Percentiles rank a stretch among this genome's conserved stretches.
These are phyloP conservation scores for Barnettozyma siamensis DNA, from an alignment of 805 yeast genomes.

Conservation along the genomic window DNA sequence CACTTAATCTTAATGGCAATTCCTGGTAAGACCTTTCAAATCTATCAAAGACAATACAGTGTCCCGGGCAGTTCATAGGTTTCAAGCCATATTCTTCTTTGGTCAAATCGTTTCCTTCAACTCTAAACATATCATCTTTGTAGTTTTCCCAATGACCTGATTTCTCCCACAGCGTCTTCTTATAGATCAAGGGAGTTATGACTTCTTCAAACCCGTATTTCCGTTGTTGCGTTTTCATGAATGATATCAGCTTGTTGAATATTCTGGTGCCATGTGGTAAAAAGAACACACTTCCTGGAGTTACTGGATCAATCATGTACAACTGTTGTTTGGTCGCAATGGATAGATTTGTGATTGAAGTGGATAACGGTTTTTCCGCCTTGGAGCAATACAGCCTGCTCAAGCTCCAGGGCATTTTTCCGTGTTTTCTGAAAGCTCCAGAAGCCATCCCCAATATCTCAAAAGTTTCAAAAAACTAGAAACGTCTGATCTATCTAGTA, in stretches of 20 bases:
- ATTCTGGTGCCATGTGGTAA: slow-evolving; percentile 89
- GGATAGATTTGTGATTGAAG: slow-evolving; percentile 19
- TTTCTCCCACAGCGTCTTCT: slow-evolving; percentile 76
- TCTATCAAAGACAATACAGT: slow-evolving; percentile 74
- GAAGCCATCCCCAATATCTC: background rate
- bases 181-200: slow-evolving; percentile 84
- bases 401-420: background rate
- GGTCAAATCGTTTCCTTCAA: slow-evolving; percentile 46
- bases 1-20: slow-evolving; percentile 78
- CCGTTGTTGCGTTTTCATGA: slow-evolving; percentile 81
- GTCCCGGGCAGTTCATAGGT: slow-evolving; percentile 97
- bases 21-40: slow-evolving; percentile 80
- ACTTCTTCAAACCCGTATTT: slow-evolving; percentile 87
- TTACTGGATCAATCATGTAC: slow-evolving; percentile 69
- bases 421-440: background rate
- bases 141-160: slow-evolving; percentile 97
- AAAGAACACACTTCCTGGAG: slow-evolving; percentile 92
- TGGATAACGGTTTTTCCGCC: slow-evolving; percentile 9
- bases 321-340: slow-evolving; percentile 53
- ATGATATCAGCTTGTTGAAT: slow-evolving; percentile 69
- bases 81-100: slow-evolving; percentile 69
- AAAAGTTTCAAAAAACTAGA: too few relatives aligned
- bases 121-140: slow-evolving; percentile 89
- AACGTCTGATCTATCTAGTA: too few relatives aligned
- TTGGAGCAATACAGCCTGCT: slow-evolving; percentile 7